Conservation (phyloP, 2,329 filamentous ascomycete genomes). For the Fusarium chuoi region DNA sequence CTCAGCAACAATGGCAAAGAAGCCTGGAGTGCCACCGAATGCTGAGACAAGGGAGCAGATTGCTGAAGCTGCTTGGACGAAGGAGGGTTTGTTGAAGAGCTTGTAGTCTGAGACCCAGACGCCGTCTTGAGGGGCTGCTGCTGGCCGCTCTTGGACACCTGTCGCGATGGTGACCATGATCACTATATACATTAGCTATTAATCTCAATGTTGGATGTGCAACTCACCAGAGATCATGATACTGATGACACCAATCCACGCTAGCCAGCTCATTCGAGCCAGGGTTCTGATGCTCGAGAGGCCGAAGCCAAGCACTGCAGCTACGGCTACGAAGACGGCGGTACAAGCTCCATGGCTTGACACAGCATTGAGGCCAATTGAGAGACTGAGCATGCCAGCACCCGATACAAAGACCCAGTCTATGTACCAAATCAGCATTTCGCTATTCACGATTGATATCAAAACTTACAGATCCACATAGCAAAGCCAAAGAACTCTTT, state of each 20-base stretch:
- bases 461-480: slow-evolving; percentile 49
- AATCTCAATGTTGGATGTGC: rapidly evolving
- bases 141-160: slow-evolving; percentile 30
- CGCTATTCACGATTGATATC: rapidly evolving
- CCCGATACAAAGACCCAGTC: slow-evolving; percentile 34
- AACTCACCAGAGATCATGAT: slow-evolving; percentile 22
- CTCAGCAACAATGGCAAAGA: slow-evolving; percentile 48
- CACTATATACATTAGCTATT: neutral
- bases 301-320: slow-evolving; percentile 41
- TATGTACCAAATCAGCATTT: neutral
- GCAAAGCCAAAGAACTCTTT: slow-evolving; percentile 53
- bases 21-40: slow-evolving; percentile 50
- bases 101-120: slow-evolving; percentile 47
- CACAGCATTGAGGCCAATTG: slow-evolving; percentile 53
- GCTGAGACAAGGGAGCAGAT: slow-evolving; percentile 50
- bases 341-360: slow-evolving; percentile 53
- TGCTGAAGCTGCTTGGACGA: slow-evolving; percentile 47
- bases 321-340: slow-evolving; percentile 52
- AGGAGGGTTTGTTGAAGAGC: slow-evolving; percentile 45
- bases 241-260: slow-evolving; percentile 40
- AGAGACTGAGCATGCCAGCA: slow-evolving; percentile 44
- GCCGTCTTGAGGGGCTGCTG: slow-evolving; percentile 21
- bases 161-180: slow-evolving; percentile 38
- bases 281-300: slow-evolving; percentile 48
- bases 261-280: slow-evolving; percentile 47